Percentiles rank a stretch among this genome's conserved stretches.
Evolutionary conservation across 2,329 filamentous ascomycete species (phyloP).

Genomic region (Amphichorda felina): DNA sequence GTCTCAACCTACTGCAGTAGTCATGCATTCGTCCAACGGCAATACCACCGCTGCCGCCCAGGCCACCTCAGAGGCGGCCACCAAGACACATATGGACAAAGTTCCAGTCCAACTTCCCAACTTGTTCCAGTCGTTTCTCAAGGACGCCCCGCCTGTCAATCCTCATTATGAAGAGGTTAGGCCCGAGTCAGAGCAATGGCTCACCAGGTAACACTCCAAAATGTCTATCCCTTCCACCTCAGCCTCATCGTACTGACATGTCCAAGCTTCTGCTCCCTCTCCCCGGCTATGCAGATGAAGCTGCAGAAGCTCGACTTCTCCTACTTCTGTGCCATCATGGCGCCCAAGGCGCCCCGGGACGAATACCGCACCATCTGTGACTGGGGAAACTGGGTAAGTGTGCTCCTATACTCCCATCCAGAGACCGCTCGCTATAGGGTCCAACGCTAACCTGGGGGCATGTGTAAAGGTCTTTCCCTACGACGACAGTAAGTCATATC

Average conservation of each 20-base stretch:
- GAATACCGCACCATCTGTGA: slow-evolving; percentile 10
- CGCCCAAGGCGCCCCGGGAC: slow-evolving; percentile 6
- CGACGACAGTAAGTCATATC: slow-evolving; percentile 9
- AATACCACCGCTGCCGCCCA: not conserved
- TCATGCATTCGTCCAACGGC: too few species aligned
- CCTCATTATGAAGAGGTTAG: not conserved
- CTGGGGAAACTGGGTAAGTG: slow-evolving; percentile 12
- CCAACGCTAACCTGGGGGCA: not conserved
- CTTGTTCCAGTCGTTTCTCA: not conserved
- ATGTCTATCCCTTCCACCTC: not conserved
- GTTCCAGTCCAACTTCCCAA: not conserved
- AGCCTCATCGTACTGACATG: not conserved
- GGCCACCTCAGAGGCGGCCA: not conserved
- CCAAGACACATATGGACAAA: not conserved
- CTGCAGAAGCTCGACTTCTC: slow-evolving; percentile 10
- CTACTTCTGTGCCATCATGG: slow-evolving; percentile 10
- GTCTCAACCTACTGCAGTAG: too few species aligned
- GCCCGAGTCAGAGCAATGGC: not conserved
- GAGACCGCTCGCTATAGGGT: not conserved
- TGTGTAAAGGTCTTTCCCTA: slow-evolving; percentile 12
- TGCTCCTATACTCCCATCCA: not conserved
- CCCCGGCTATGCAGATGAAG: slow-evolving; percentile 5
- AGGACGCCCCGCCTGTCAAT: not conserved
- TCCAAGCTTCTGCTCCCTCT: slow-evolving; percentile 6
- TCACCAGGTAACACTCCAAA: not conserved